Conservation (phyloP, 306 rosid species). For the Trifolium pratense region DNA sequence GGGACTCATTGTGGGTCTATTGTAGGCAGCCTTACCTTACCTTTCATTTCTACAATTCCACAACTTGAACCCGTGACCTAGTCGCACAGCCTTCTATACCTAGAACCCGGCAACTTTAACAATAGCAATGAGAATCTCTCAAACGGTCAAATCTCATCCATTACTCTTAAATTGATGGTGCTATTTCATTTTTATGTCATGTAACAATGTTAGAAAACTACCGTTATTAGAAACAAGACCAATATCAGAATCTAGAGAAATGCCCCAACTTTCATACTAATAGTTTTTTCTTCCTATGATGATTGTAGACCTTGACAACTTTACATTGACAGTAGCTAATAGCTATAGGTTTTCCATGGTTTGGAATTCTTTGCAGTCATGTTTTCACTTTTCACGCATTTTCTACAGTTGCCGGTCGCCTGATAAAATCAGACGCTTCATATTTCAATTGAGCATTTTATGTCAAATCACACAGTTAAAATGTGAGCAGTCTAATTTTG, state of each 20-base stretch:
- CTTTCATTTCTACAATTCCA: background rate
- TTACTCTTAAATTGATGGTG: background rate
- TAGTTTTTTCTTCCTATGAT: background rate
- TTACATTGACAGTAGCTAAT: background rate
- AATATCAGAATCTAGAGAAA: constrained; percentile 5
- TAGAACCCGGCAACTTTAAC: background rate
- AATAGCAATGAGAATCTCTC: background rate
- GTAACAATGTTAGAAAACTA: background rate
- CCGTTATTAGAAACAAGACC: constrained; percentile 15
- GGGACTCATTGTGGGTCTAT: background rate
- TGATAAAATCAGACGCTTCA: background rate
- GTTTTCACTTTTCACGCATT: background rate
- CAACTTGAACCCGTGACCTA: no score
- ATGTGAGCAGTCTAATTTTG: background rate
- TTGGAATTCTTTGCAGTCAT: background rate
- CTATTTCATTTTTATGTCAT: background rate
- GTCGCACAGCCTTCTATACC: background rate
- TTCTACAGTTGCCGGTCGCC: background rate
- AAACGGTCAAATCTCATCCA: background rate
- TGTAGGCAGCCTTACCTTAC: background rate
- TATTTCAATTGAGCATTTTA: background rate
- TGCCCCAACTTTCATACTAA: background rate
- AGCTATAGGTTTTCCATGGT: constrained; percentile 3
- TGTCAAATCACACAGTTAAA: background rate
- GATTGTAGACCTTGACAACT: background rate